Base-by-base conservation (phyloP, 306 rosid species). In the Rubus parviflorus region DNA sequence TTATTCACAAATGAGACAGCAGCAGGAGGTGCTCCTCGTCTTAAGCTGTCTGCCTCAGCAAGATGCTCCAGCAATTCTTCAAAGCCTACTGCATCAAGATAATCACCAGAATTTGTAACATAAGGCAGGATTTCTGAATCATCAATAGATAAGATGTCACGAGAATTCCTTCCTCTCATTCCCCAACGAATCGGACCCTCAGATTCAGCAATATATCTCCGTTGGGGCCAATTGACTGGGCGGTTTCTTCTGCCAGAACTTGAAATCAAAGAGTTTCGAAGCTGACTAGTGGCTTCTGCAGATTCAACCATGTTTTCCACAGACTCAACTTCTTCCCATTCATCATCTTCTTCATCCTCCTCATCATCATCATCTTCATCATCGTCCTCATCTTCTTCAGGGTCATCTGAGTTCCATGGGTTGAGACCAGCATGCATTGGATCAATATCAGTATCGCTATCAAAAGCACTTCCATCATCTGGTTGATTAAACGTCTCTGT, bases 1-100 rank as follows among this genome's bases (percentile, higher is more conserved):
- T 79, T 86, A 43, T 79, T 83, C 80, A 89, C 90, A 25, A 80
- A 85, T 51, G 94, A 85, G 42, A 77, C 69, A 0, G 96, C 84
- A 42, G 97, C 96, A 35, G 99, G 99, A 67, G 99, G 98, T 43
- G 96, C 91, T 86, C 97, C 99, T 47, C 89, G 90, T 86, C 99
- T 88, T 22, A 88, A 78, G 87, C 74, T 87, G 84, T 88, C 93
- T 67, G 87, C 89, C 81, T 86, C 94, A 35, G 90, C 89, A 83
- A 96, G 89, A 83, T 83, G 90, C 78, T 87, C 94, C 46, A 96
- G 89, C 65, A 96, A 79, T 53, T 88, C 91, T 74, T 90, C 91
- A 68, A 89, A 89, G 43, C 83, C 86, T 77, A 88, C 87, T 20
- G 81, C 86, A 78, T 96, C 93, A 52, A 96, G 86, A 86, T 87